phyloP scores from a whole-genome alignment of 208 protist genomes.

The Trichomonas tenax region DNA sequence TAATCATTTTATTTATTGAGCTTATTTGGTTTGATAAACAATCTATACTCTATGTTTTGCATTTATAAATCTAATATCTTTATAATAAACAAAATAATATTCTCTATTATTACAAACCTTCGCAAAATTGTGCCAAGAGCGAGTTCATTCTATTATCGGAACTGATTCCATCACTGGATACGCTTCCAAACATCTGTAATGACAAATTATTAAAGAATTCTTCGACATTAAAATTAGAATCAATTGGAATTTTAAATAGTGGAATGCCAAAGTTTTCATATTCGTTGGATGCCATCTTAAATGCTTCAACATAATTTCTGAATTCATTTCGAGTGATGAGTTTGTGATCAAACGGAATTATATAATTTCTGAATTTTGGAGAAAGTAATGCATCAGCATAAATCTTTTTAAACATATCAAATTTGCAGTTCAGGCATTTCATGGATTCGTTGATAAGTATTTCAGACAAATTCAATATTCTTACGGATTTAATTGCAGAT shows the following conservation, averaged over 20 bases:
- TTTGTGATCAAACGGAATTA: background rate
- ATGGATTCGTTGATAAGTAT: background rate
- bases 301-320: background rate
- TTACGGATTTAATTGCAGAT: background rate
- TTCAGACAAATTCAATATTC: background rate
- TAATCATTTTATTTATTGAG: background rate
- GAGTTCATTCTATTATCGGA: background rate
- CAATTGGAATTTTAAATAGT: background rate
- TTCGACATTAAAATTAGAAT: background rate
- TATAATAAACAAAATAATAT: too few species aligned
- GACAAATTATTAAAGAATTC: background rate
- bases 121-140: background rate
- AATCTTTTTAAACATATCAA: background rate
- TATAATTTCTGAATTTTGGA: background rate
- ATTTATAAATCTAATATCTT: too few species aligned
- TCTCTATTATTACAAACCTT: background rate
- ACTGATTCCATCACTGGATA: background rate
- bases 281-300: background rate
- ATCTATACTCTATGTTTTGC: too few species aligned
- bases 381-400: background rate
- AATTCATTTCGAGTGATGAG: background rate
- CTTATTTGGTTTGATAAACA: too few species aligned
- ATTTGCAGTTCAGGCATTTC: background rate
- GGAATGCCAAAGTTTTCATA: background rate
- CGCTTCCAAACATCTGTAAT: background rate